Conservation (phyloP, 1,284 basidiomycete species). For the Cryptococcus sp. region DNA sequence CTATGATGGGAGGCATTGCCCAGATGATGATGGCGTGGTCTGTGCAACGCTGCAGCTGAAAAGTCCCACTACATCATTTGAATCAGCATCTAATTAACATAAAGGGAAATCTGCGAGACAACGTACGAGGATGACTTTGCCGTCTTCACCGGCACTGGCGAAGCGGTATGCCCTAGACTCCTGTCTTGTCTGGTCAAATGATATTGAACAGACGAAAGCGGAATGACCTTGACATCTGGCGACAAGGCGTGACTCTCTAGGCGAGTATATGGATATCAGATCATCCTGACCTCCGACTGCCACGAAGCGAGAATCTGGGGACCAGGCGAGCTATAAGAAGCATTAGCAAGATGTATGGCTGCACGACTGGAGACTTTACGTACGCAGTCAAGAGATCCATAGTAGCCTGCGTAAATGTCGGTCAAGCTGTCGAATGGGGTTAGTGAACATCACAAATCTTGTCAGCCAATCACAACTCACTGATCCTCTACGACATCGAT, state of each 20-base stretch:
- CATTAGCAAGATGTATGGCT: neutral
- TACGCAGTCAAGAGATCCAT: slow-evolving; percentile 77
- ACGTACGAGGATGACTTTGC: slow-evolving; percentile 79
- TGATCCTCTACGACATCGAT: slow-evolving; percentile 82
- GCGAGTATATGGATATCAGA: slow-evolving; percentile 86
- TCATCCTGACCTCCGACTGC: slow-evolving; percentile 93
- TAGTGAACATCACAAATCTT: neutral
- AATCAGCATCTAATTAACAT: neutral
- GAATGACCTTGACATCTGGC: slow-evolving; percentile 96
- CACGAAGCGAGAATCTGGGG: slow-evolving; percentile 89
- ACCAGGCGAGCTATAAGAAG: slow-evolving; percentile 71
- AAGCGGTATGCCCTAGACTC: slow-evolving; percentile 87
- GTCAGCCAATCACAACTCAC: slow-evolving; percentile 56
- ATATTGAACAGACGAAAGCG: slow-evolving; percentile 84
- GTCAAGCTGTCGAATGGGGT: slow-evolving; percentile 61
- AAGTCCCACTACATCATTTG: slow-evolving; percentile 75
- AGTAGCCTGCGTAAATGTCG: slow-evolving; percentile 89
- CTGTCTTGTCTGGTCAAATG: slow-evolving; percentile 80
- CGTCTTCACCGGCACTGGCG: slow-evolving; percentile 90
- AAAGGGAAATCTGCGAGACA: slow-evolving; percentile 6
- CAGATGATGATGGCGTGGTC: slow-evolving; percentile 48
- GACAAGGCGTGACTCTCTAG: slow-evolving; percentile 87
- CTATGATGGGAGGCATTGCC: slow-evolving; percentile 40
- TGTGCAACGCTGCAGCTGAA: slow-evolving; percentile 59
- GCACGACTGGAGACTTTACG: slow-evolving; percentile 7